A percentile compares a stretch with the other conserved stretches of the same genome.
phyloP scores from a whole-genome alignment of 176 grass and related monocot species.

The Coix lacrymajobi region DNA sequence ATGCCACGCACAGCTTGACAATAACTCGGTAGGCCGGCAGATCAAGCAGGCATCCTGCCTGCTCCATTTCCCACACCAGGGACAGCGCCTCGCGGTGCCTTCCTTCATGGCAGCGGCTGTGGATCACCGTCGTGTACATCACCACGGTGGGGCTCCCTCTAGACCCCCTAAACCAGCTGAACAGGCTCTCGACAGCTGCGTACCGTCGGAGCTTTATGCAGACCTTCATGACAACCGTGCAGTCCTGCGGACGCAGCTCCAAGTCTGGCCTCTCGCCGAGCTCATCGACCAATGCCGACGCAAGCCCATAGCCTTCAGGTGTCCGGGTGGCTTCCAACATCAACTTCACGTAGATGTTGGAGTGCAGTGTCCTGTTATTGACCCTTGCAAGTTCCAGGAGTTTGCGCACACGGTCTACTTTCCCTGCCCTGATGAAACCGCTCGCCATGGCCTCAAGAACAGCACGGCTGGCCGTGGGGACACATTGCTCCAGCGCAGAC shows the following conservation, averaged over 20 bases:
- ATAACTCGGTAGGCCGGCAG: constrained; percentile 79
- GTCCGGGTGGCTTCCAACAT: constrained; percentile 52
- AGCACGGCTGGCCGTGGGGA: constrained; percentile 51
- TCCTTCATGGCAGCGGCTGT: constrained; percentile 53
- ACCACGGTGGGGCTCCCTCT: constrained; percentile 43
- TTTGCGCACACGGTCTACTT: constrained; percentile 40
- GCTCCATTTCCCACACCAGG: constrained; percentile 88
- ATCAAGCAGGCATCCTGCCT: constrained; percentile 53
- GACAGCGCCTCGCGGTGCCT: constrained; percentile 61
- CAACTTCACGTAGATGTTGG: constrained; percentile 56
- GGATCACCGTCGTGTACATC: constrained; percentile 85
- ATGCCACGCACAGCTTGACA: constrained; percentile 52
- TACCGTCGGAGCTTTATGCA: constrained; percentile 71
- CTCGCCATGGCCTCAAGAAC: constrained; percentile 70
- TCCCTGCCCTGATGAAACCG: constrained; percentile 66
- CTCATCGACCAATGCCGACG: constrained; percentile 46
- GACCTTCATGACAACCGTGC: constrained; percentile 80
- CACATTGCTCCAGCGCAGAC: constrained; percentile 41
- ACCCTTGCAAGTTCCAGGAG: constrained; percentile 58
- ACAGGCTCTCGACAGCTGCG: constrained; percentile 56
- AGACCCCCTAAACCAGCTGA: constrained; percentile 56
- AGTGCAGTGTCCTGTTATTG: constrained; percentile 47
- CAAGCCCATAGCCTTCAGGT: constrained; percentile 65
- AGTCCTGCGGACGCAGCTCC: constrained; percentile 50
- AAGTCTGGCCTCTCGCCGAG: constrained; percentile 54